Base-by-base conservation (phyloP, 2,329 filamentous ascomycete species). In the Bipolaris cookei region DNA sequence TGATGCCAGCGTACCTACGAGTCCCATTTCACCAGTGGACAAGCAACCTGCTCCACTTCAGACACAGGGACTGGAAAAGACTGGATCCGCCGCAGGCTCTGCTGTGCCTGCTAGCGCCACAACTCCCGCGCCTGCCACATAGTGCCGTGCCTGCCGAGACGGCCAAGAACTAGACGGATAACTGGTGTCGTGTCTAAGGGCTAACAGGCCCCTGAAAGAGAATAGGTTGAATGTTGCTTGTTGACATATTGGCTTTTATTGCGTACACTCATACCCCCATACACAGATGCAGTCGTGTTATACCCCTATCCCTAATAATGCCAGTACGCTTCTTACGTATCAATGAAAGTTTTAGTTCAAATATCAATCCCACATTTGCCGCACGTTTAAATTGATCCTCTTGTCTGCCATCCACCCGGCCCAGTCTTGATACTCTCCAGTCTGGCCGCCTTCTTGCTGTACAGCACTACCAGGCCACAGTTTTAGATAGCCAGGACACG, bases 331-430 rank as follows among this genome's bases (percentile, higher is more conserved):
- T 43, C 21, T 32, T 13, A 20, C 4, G 16, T 4, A 39, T 4
- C 21, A 23, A 42, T 39, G 35, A 14, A 18, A n/a, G 14, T 39
- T 8, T 14, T 3, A 34, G 10, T 16, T 47, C 8, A 11, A 13
- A 38, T 18, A 28, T 65, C 28, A 67, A 56, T 86, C 84, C 70
- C 80, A 85, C 89, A 97, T 96, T 77, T 98, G 94, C 61, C 94
- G 83, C 8, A 97, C 90, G 74, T 98, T 98, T 45, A 98, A 73
- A 74, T 98, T 98, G 68, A 98, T 87, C 61, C 94, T 83, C 78
- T 97, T 97, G 45, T 85, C 86, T 59, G 79, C 80, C 90, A 98
- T 93, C 93, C 94, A 98, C 1, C 90, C 91, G 64, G 82, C 84
- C 91, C 92, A 97, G 38, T 81, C 81, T 48, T 86, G 81, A 69